Conservation (phyloP, 75 land plant genomes). For the Chamaecyparis obtusa region DNA sequence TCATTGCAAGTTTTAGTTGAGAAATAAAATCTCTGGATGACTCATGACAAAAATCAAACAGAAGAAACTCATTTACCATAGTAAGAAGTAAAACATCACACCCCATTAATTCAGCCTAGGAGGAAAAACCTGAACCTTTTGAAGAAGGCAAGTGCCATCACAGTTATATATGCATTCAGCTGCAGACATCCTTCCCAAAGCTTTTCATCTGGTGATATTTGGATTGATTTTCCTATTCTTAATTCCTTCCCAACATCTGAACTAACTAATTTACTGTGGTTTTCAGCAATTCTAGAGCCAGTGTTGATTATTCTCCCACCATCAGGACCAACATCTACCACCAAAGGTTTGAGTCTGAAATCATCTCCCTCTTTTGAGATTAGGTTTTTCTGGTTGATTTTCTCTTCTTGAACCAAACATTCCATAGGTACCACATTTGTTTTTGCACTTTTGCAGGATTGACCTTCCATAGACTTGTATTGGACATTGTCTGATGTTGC, state of each 20-base stretch:
- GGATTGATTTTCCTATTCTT: neutral
- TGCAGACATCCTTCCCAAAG: slow-evolving; percentile 91
- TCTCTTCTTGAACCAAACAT: neutral
- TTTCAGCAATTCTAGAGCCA: neutral
- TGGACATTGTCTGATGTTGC: neutral
- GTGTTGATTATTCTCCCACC: neutral
- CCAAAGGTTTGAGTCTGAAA: neutral
- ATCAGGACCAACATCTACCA: slow-evolving; percentile 1
- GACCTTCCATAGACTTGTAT: neutral
- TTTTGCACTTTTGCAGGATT: neutral
- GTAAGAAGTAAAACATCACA: neutral
- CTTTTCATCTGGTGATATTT: slow-evolving; percentile 18
- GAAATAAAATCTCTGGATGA: slow-evolving; percentile 1
- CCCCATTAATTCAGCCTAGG: neutral
- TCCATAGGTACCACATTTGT: neutral
- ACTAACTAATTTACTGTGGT: neutral
- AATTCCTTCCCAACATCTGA: neutral
- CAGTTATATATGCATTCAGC: slow-evolving; percentile 46
- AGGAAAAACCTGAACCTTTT: slow-evolving; percentile 57
- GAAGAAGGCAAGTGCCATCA: slow-evolving; percentile 45
- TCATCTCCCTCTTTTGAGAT: neutral
- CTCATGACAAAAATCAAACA: neutral
- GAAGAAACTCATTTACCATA: neutral
- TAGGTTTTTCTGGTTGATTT: neutral
- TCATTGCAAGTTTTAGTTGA: neutral